Percentiles rank a stretch among this genome's conserved stretches.
Evolutionary conservation across 139 green algal species (phyloP).

Genomic region (Tetratostichococcus sp.): DNA sequence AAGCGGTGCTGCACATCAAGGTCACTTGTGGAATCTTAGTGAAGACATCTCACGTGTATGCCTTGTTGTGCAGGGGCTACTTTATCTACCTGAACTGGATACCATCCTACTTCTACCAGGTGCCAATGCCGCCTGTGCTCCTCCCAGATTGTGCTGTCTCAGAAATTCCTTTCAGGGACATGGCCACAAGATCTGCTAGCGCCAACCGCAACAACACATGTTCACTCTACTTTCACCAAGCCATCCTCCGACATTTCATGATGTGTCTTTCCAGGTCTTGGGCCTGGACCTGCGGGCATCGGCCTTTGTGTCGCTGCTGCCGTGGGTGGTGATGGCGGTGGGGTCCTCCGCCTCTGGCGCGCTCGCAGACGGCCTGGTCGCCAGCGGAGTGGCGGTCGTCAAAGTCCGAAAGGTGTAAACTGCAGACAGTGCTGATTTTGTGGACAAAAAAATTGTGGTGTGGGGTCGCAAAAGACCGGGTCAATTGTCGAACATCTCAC

Average conservation of each 20-base stretch:
- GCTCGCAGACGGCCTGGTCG: slow-evolving; percentile 69
- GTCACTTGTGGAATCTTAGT: too few species aligned
- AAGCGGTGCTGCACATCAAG: too few species aligned
- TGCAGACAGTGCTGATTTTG: neutral
- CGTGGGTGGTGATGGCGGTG: slow-evolving; percentile 82
- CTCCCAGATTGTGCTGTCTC: too few species aligned
- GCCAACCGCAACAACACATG: too few species aligned
- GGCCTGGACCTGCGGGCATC: slow-evolving; percentile 69
- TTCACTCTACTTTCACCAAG: too few species aligned
- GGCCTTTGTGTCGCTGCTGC: slow-evolving; percentile 73
- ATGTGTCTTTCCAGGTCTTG: neutral
- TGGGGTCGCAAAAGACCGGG: neutral
- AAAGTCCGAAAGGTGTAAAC: slow-evolving; percentile 20
- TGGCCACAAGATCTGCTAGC: too few species aligned
- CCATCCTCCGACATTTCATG: too few species aligned
- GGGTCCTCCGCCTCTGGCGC: slow-evolving; percentile 58
- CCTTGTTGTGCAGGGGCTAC: too few species aligned
- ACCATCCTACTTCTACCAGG: slow-evolving; percentile 83
- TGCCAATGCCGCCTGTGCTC: slow-evolving; percentile 7
- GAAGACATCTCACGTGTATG: too few species aligned
- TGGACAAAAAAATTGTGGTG: too few species aligned
- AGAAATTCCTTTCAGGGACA: too few species aligned
- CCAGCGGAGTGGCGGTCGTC: slow-evolving; percentile 29
- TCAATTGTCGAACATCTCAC: neutral
- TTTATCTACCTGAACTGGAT: slow-evolving; percentile 96